Evolutionary conservation across 306 rosid genomes (phyloP).

Genomic region (Malus domestica): ASM211411v1 NC_041803.1:41630501-41631000

Average conservation of each 20-base stretch:
- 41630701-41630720: conserved; percentile 24
- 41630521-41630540: not conserved
- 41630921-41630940: not conserved
- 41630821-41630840: not conserved
- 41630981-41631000: not conserved
- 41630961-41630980: not conserved
- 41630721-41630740: conserved; percentile 21
- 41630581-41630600: not conserved
- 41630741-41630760: not conserved
- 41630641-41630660: not conserved
- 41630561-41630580: not conserved
- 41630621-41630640: not conserved
- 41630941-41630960: not conserved
- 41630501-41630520: not conserved
- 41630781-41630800: not conserved
- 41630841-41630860: not conserved
- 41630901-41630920: not conserved
- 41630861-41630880: not conserved
- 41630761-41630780: not conserved
- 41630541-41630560: not conserved
- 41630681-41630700: not conserved
- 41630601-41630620: not conserved
- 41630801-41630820: not conserved
- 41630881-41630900: not conserved
- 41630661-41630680: not conserved